These are phyloP conservation scores for Leishmania major DNA, from an alignment of 208 protist genomes.

Conservation along the genomic window DNA sequence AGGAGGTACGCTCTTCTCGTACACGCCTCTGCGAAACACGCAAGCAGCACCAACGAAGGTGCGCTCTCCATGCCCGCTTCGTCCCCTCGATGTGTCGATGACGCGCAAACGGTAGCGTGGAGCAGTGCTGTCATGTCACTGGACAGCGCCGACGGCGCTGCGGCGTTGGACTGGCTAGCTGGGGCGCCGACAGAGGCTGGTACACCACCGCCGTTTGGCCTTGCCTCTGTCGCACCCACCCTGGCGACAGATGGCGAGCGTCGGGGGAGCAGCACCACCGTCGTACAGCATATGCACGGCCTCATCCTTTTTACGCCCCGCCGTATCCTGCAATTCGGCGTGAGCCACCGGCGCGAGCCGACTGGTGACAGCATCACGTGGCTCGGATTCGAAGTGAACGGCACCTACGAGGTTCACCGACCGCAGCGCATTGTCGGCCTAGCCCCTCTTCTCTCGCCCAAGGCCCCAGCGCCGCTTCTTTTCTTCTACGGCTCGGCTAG, in stretches of 20 bases:
- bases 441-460: background rate
- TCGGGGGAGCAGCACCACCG: background rate
- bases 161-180: constrained; percentile 21
- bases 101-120: background rate
- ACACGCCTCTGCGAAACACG: background rate
- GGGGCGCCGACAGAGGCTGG: background rate
- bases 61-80: background rate
- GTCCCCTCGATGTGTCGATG: background rate
- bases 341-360: background rate
- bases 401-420: constrained; percentile 1
- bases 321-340: constrained; percentile 5
- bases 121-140: constrained; percentile 19
- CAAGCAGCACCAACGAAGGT: background rate
- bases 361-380: background rate
- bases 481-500: constrained; percentile 9
- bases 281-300: background rate
- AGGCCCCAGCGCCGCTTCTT: constrained; percentile 2
- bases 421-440: constrained; percentile 10
- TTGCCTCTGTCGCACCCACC: background rate
- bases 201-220: background rate
- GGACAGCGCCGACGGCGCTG: constrained; percentile 5
- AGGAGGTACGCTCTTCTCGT: constrained; percentile 1
- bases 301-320: constrained; percentile 11
- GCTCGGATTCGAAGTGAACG: constrained; percentile 5
- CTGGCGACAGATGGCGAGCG: no score